Base-by-base conservation (phyloP, 805 yeast species). In the Yarrowia divulgata region DNA sequence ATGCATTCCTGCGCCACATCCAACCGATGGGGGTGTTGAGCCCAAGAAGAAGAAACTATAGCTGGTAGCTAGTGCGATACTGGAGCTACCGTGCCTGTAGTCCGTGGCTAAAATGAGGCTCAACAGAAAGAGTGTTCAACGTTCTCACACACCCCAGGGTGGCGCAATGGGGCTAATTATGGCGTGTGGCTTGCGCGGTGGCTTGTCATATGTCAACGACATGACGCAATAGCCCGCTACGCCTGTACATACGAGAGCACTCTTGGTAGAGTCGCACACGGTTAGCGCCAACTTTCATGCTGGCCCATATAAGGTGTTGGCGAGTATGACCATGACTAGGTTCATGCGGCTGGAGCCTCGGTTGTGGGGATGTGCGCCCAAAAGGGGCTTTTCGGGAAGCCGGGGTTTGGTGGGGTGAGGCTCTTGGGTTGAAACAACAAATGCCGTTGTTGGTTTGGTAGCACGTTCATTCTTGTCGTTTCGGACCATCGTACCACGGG, bases 261-360 rank as follows among this genome's bases (percentile, higher is more conserved):
- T 23, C 3, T 23, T 23, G 29, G 29, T 23, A 23, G 29, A 23
- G 29, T 23, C 29, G 29, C 29, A 23, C 29, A 23, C 29, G 29
- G 29, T 23, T 35, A 54, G 45, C 19, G 35, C 34, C 52, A 60
- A 60, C 66, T 60, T 60, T 60, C 66, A 60, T 45, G 52, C 52
- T 45, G 66, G 34, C 48, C 16, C 9, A n/a, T 6, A n/a, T n/a
- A 19, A 14, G 18, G 40, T 43, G 29, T 23, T 23, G 52, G 29
- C 42, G 29, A 43, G 48, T n/a, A 13, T 19, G 60, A 54, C 60
- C 12, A 7, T 19, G 60, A 54, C 60, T 60, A 60, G 52, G 66
- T 60, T 60, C 66, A 60, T 60, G 66, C 52, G 52, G 63, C 63
- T 57, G 63, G 52, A 43, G 52, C 66, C 66, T 60, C 66, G 66